Percentiles rank a stretch among this genome's conserved stretches.
Evolutionary conservation across 2,329 filamentous ascomycete genomes (phyloP).

Genomic region (Leptodontidium sp.): DNA sequence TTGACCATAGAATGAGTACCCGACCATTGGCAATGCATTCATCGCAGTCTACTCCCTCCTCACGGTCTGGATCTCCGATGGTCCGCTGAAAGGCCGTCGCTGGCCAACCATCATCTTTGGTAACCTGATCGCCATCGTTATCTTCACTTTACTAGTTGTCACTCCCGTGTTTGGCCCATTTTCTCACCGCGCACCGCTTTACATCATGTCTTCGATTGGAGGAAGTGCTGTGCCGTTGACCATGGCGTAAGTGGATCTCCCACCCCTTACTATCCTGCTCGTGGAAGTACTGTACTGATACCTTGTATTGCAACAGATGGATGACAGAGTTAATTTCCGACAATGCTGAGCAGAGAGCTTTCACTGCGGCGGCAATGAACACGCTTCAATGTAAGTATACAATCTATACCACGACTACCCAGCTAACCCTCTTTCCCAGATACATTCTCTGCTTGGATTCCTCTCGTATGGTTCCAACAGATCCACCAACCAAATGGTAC

Average conservation of each 20-base stretch:
- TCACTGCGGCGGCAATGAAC: slow-evolving; percentile 30
- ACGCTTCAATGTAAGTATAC: slow-evolving; percentile 57
- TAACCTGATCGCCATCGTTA: slow-evolving; percentile 45
- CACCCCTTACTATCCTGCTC: background rate
- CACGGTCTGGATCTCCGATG: slow-evolving; percentile 66
- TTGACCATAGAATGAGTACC: slow-evolving; percentile 32
- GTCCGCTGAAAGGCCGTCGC: slow-evolving; percentile 62
- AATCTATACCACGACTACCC: slow-evolving; percentile 42
- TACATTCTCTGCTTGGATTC: slow-evolving; percentile 61
- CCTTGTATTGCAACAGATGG: slow-evolving; percentile 22
- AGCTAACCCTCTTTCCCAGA: slow-evolving; percentile 55
- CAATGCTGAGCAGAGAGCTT: slow-evolving; percentile 34
- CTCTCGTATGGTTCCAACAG: slow-evolving; percentile 71
- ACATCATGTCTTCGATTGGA: slow-evolving; percentile 59
- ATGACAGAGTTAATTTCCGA: slow-evolving; percentile 33
- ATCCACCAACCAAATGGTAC: slow-evolving; percentile 65
- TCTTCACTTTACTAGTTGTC: slow-evolving; percentile 30
- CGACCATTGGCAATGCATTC: slow-evolving; percentile 33
- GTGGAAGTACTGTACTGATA: too few species aligned
- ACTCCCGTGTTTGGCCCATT: slow-evolving; percentile 43
- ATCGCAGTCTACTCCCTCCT: slow-evolving; percentile 31
- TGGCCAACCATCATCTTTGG: slow-evolving; percentile 71
- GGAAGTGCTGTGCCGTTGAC: slow-evolving; percentile 56
- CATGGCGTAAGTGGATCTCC: slow-evolving; percentile 53
- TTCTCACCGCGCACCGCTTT: slow-evolving; percentile 54